These are phyloP conservation scores for Umbelopsis sp. DNA, from an alignment of 192 early-diverging fungal species.

Conservation along the genomic window DNA sequence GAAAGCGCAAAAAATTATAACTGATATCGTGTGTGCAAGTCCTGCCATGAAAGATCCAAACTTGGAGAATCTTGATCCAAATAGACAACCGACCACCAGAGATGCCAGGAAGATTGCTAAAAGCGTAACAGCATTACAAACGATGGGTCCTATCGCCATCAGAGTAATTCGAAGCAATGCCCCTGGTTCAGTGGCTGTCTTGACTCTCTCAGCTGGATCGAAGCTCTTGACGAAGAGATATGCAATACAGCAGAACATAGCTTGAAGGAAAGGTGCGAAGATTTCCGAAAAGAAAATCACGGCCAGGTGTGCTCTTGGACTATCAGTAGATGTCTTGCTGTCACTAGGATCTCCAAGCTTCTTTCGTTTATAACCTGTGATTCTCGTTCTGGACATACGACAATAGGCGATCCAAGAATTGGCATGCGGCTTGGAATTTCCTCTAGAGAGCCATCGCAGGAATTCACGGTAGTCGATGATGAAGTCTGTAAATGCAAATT, in stretches of 20 bases:
- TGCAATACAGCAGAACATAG: slow-evolving; percentile 47
- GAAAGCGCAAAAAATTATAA: slow-evolving; percentile 48
- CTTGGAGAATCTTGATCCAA: slow-evolving; percentile 36
- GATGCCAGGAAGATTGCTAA: slow-evolving; percentile 58
- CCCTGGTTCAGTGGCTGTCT: slow-evolving; percentile 18
- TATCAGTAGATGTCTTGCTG: slow-evolving; percentile 41
- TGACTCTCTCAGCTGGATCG: slow-evolving; percentile 8
- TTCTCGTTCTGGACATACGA: slow-evolving; percentile 56
- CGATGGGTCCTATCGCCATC: slow-evolving; percentile 56
- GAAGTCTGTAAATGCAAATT: slow-evolving; percentile 67
- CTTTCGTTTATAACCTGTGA: slow-evolving; percentile 69
- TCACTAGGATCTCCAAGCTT: slow-evolving; percentile 55
- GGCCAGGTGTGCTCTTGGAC: slow-evolving; percentile 58
- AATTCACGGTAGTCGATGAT: slow-evolving; percentile 69
- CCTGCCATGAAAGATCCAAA: slow-evolving; percentile 63
- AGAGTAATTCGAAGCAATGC: slow-evolving; percentile 51
- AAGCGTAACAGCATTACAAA: slow-evolving; percentile 53
- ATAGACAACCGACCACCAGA: slow-evolving; percentile 50
- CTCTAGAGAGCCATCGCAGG: slow-evolving; percentile 64
- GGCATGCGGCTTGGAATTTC: slow-evolving; percentile 56
- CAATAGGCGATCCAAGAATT: slow-evolving; percentile 72
- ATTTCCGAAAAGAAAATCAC: slow-evolving; percentile 66
- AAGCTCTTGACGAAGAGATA: slow-evolving; percentile 61
- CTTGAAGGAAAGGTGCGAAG: slow-evolving; percentile 60
- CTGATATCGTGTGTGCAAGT: slow-evolving; percentile 52